Percentiles rank a stretch among this genome's conserved stretches.
These are phyloP conservation scores for Raphanus hybrid DNA, from an alignment of 441 rosid genomes.

Conservation along the genomic window DNA sequence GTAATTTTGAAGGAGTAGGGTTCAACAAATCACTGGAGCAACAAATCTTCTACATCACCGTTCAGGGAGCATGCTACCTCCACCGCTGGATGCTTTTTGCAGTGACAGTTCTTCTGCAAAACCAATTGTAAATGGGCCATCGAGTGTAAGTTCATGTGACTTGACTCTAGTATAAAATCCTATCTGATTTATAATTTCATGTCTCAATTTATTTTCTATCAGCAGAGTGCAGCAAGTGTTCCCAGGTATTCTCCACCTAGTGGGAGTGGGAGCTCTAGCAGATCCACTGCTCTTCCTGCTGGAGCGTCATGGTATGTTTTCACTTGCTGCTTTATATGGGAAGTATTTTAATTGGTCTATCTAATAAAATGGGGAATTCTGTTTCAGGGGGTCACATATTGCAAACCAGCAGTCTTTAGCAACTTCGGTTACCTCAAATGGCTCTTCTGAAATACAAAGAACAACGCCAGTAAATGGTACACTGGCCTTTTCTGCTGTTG, in stretches of 20 bases:
- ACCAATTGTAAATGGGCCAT: conserved; percentile 47
- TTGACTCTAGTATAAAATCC: not conserved
- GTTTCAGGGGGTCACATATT: conserved; percentile 80
- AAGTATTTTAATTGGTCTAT: conserved; percentile 11
- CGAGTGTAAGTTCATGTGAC: conserved; percentile 47
- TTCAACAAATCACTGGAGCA: conserved; percentile 60
- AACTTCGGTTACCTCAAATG: conserved; percentile 53
- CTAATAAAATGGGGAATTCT: not conserved
- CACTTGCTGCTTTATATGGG: not conserved
- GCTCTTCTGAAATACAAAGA: conserved; percentile 55
- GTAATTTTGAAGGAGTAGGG: conserved; percentile 57
- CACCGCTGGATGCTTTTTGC: conserved; percentile 54
- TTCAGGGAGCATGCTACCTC: conserved; percentile 59
- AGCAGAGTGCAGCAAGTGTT: conserved; percentile 53
- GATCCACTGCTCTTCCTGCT: conserved; percentile 79
- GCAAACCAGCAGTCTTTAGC: conserved; percentile 56
- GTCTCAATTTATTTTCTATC: conserved; percentile 14
- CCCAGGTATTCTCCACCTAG: conserved; percentile 78
- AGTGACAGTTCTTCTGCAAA: conserved; percentile 47
- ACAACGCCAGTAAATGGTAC: conserved; percentile 48
- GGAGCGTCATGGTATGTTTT: conserved; percentile 78
- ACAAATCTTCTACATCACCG: conserved; percentile 47
- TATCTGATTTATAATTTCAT: not conserved
- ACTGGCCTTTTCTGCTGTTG: conserved; percentile 52
- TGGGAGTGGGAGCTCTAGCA: conserved; percentile 59